Conservation (phyloP, 2,329 filamentous ascomycete species). For the Neonectria punicea region DNA sequence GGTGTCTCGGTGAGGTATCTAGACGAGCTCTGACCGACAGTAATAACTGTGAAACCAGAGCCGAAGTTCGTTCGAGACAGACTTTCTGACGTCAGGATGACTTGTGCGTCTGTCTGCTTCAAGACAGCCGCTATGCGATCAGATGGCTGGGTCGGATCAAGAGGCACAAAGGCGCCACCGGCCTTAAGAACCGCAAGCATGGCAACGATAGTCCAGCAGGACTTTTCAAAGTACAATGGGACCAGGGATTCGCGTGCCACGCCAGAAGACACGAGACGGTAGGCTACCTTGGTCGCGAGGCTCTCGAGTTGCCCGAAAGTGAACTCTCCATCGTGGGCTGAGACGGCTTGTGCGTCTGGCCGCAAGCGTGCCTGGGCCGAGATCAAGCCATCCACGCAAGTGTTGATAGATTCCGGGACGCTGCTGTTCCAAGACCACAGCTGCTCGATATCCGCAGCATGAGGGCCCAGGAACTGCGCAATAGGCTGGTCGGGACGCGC, state of each 20-base stretch:
- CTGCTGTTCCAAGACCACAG: slow-evolving; percentile 34
- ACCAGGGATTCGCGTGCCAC: background rate
- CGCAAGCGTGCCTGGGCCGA: background rate
- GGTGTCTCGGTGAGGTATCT: background rate
- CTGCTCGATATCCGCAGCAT: background rate
- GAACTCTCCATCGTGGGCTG: background rate
- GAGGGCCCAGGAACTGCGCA: background rate
- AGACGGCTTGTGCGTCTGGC: slow-evolving; percentile 46
- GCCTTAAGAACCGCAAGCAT: background rate
- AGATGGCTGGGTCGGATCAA: background rate
- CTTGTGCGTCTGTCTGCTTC: too few relatives aligned
- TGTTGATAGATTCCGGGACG: slow-evolving; percentile 19
- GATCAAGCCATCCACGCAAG: slow-evolving; percentile 37
- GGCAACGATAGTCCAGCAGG: slow-evolving; percentile 1
- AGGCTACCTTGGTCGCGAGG: background rate
- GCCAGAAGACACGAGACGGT: background rate
- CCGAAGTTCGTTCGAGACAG: background rate
- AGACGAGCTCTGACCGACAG: background rate
- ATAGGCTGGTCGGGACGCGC: too few relatives aligned
- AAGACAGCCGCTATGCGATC: background rate
- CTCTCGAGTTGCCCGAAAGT: background rate
- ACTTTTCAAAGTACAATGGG: slow-evolving; percentile 1
- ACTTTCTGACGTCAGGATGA: too few relatives aligned
- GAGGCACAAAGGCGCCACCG: slow-evolving; percentile 1
- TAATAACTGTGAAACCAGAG: background rate